Base-by-base conservation (phyloP, 2,329 filamentous ascomycete species). In the Talaromyces sp. region DNA sequence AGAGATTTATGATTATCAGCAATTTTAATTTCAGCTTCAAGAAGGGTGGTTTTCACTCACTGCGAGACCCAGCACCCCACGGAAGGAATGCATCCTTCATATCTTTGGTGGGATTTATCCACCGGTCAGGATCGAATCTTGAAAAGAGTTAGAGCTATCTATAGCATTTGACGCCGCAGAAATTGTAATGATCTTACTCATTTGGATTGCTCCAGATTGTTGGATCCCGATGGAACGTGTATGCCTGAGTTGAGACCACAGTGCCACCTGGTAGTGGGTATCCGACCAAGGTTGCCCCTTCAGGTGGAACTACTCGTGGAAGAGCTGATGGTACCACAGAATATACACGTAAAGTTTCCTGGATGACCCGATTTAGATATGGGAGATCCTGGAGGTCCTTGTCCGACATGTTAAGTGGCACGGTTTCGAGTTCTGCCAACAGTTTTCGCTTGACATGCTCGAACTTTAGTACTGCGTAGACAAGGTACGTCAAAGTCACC, bases 291-390 rank as follows among this genome's bases (percentile, higher is more conserved):
- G 69, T 70, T 62, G 81, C 83, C 1, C 80, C 80, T 0, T 74
- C 72, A 2, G 68, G 67, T 0, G 86, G 85, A 0, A 82, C 82
- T 27, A 81, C 74, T 1, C 86, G 81, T 2, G 84, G 85, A 63
- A 87, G 82, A 0, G 79, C 79, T 0, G 85, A 85, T 0, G 86
- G 84, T 9, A 87, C 85, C 0, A 86, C 82, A 0, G 84, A 79
- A 63, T 87, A 81, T 1, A 86, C 77, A 1, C 86, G 81, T 25
- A 88, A 77, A 0, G 85, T 85, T 70, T 89, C 87, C 72, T 80
- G 82, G 15, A 88, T 67, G 3, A 87, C 76, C n/a, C 85, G 84
- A 64, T 88, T 79, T 1, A 89, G 78, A 2, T 85, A 68, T 0
- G 83, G 83, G 0, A 88, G 77, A 1, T 70, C 70, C 39, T 10